phyloP scores from a whole-genome alignment of 805 yeast species.

The Starmerella stigmatis region DNA sequence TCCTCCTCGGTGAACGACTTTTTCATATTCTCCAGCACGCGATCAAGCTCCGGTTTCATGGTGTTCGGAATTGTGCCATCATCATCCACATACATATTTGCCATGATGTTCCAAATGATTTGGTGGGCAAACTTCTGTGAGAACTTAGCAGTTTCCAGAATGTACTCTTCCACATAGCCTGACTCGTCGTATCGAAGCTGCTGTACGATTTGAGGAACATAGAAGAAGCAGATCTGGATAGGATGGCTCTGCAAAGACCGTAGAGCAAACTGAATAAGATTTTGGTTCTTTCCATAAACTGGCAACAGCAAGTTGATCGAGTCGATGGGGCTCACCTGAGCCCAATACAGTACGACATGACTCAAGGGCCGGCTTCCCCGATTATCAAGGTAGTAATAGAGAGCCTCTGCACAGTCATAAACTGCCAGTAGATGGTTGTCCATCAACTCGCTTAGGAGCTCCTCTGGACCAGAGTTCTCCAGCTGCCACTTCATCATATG shows the following conservation, averaged over 20 bases:
- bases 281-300: conserved; percentile 52
- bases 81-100: conserved; percentile 84
- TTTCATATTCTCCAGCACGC: conserved; percentile 56
- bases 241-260: conserved; percentile 81
- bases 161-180: conserved; percentile 82
- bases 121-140: conserved; percentile 92
- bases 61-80: conserved; percentile 71
- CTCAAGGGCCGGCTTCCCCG: conserved; percentile 27
- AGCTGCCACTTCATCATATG: conserved; percentile 34
- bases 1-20: conserved; percentile 51
- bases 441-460: conserved; percentile 39
- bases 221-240: conserved; percentile 80
- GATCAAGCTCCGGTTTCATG: conserved; percentile 73
- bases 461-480: conserved; percentile 25
- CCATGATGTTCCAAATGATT: conserved; percentile 94
- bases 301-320: conserved; percentile 77
- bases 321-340: conserved; percentile 67
- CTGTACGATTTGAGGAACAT: conserved; percentile 97
- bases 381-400: conserved; percentile 39
- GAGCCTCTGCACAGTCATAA: conserved; percentile 46
- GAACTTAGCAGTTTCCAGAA: conserved; percentile 83
- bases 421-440: conserved; percentile 50
- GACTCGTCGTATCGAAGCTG: conserved; percentile 65
- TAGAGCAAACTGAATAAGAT: conserved; percentile 75
- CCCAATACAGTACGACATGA: conserved; percentile 49